Evolutionary conservation across 2,329 filamentous ascomycete genomes (phyloP).

Genomic region (Alternaria arbusti): DNA sequence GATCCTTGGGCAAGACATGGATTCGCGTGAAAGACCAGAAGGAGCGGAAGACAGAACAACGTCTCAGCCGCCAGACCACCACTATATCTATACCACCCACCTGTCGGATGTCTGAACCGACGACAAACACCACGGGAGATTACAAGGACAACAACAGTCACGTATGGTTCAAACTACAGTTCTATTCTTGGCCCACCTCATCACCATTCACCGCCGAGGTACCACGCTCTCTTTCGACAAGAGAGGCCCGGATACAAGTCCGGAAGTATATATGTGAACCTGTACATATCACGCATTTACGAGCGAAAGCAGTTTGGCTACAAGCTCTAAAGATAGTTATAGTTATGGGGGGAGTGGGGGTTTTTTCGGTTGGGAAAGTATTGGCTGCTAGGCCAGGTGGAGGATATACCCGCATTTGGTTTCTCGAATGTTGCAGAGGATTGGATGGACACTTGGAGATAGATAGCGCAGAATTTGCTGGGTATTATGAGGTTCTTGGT

Average conservation of each 20-base stretch:
- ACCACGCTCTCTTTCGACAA: not conserved
- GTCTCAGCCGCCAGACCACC: not conserved
- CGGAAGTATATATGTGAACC: slow-evolving; percentile 1
- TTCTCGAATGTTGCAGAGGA: not conserved
- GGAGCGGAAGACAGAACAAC: not conserved
- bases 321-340: not conserved
- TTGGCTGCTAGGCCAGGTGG: slow-evolving; percentile 1
- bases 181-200: not conserved
- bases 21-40: not conserved
- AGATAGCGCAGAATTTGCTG: not conserved
- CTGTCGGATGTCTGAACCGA: not conserved
- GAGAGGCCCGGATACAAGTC: not conserved
- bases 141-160: not conserved
- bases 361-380: not conserved
- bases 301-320: not conserved
- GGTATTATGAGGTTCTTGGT: not conserved
- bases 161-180: not conserved
- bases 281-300: not conserved
- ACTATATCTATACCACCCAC: not conserved
- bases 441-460: not conserved
- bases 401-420: slow-evolving; percentile 6
- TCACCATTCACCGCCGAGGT: not conserved
- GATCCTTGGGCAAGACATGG: not conserved
- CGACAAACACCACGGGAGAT: not conserved
- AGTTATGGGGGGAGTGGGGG: not conserved